Base-by-base conservation (phyloP, 495 filamentous ascomycete genomes). In the Podospora anserina region DNA sequence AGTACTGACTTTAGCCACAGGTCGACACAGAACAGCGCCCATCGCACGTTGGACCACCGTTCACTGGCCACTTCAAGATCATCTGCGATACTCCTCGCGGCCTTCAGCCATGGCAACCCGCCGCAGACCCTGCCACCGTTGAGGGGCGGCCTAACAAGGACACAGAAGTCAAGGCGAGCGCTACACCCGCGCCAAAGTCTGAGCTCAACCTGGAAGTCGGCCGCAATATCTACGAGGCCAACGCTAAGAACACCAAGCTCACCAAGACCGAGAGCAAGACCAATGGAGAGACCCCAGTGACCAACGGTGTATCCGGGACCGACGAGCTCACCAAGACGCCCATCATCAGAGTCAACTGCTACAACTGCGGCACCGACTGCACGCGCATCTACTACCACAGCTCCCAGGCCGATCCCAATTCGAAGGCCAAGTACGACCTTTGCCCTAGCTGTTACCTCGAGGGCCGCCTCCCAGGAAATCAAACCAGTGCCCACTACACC, bases 11-110 rank as follows among this genome's bases (percentile, higher is more conserved):
- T 0, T 58, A 57, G 9, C 3, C 30, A 18, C 66, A 99, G 95
- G 93, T 99, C 74, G 95, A 99, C 81, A 90, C 93, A 16, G 95
- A 97, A 74, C 91, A 92, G 58, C 88, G 95, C 56, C 95, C 95
- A 9, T 97, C 96, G 3, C 93, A 92, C 78, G 95, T 97, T 68
- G 94, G 94, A 5, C 96, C 95, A 3, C 96, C 95, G 16, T 97
- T 96, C 74, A 99, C 95, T 1, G 94, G 95, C 54, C 96, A 99
- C 80, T 99, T 98, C 88, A 88, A 92, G 69, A 88, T 97, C 63
- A 90, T 93, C 61, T 94, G 91, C 70, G 95, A 99, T 77, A 97
- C 95, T 4, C 96, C 95, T 60, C 91, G 95, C 34, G 95, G 95
- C 19, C 86, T 99, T 49, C 94, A 97, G 76, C 89, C 94, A 55